phyloP scores from a whole-genome alignment of 2,329 filamentous ascomycete genomes.

The Atkinsonella texensis region DNA sequence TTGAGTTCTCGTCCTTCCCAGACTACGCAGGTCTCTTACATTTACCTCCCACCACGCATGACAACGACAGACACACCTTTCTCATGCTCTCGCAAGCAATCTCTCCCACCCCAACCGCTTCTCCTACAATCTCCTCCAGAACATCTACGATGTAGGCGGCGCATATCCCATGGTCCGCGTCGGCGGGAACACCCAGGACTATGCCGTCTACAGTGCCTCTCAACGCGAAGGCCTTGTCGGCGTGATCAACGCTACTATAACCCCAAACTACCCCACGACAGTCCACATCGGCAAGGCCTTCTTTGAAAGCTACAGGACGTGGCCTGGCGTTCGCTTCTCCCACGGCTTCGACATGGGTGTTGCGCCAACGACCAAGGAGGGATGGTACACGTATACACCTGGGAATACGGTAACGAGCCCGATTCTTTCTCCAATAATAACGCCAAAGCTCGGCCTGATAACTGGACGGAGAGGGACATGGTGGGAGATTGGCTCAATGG shows the following conservation, averaged over 20 bases:
- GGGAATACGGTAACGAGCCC: conserved; percentile 41
- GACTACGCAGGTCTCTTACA: conserved; percentile 32
- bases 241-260: conserved; percentile 35
- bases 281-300: conserved; percentile 48
- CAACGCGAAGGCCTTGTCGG: conserved; percentile 39
- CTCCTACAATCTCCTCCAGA: conserved; percentile 47
- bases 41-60: not conserved
- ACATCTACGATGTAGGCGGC: conserved; percentile 40
- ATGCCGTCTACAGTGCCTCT: conserved; percentile 44
- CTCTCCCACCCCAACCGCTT: conserved; percentile 43
- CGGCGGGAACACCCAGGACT: conserved; percentile 57
- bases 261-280: conserved; percentile 47
- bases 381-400: conserved; percentile 40
- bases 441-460: conserved; percentile 35
- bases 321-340: conserved; percentile 40
- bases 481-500: conserved; percentile 47
- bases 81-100: too few species aligned
- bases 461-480: conserved; percentile 43
- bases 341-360: conserved; percentile 51
- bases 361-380: conserved; percentile 36
- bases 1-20: conserved; percentile 39
- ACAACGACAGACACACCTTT: too few species aligned
- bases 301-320: conserved; percentile 51
- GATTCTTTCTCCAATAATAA: conserved; percentile 44
- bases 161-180: conserved; percentile 49